A percentile compares a stretch with the other conserved stretches of the same genome.
phyloP scores from a whole-genome alignment of 2,329 filamentous ascomycete genomes.

The Curvularia sp. region DNA sequence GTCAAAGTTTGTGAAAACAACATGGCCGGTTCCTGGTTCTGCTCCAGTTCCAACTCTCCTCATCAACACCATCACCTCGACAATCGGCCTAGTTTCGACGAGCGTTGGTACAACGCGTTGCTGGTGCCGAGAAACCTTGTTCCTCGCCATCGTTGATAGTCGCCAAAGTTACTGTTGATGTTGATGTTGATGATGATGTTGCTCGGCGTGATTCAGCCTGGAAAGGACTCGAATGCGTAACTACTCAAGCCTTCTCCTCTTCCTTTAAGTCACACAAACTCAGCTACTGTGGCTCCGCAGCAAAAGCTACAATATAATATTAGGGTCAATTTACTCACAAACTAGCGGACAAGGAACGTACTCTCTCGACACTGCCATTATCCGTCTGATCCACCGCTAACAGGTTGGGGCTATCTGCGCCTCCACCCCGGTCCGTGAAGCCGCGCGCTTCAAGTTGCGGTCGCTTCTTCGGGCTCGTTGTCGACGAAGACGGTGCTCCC shows the following conservation, averaged over 20 bases:
- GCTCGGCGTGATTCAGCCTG: slow-evolving; percentile 1
- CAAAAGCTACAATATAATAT: slow-evolving; percentile 48
- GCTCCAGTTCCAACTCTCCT: background rate
- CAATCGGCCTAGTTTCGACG: background rate
- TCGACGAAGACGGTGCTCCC: slow-evolving; percentile 10
- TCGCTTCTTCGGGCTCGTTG: slow-evolving; percentile 44
- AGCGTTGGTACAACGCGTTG: background rate
- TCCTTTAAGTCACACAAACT: slow-evolving; percentile 30
- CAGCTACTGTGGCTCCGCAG: slow-evolving; percentile 60
- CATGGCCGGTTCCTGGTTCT: slow-evolving; percentile 3
- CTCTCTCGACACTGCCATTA: slow-evolving; percentile 65
- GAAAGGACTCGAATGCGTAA: slow-evolving; percentile 4
- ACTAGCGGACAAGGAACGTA: slow-evolving; percentile 49
- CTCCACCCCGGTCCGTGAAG: slow-evolving; percentile 71
- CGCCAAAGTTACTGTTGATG: background rate
- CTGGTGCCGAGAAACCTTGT: background rate
- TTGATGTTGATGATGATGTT: background rate
- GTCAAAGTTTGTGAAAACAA: slow-evolving; percentile 4
- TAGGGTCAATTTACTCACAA: slow-evolving; percentile 28
- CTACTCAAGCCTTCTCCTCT: slow-evolving; percentile 29
- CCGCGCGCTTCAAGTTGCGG: slow-evolving; percentile 69
- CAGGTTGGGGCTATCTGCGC: slow-evolving; percentile 68
- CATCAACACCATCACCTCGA: slow-evolving; percentile 1
- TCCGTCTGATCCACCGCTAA: slow-evolving; percentile 68
- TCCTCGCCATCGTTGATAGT: background rate